Evolutionary conservation across 768 basidiomycete genomes (phyloP).

Genomic region (Suillus paluster): DNA sequence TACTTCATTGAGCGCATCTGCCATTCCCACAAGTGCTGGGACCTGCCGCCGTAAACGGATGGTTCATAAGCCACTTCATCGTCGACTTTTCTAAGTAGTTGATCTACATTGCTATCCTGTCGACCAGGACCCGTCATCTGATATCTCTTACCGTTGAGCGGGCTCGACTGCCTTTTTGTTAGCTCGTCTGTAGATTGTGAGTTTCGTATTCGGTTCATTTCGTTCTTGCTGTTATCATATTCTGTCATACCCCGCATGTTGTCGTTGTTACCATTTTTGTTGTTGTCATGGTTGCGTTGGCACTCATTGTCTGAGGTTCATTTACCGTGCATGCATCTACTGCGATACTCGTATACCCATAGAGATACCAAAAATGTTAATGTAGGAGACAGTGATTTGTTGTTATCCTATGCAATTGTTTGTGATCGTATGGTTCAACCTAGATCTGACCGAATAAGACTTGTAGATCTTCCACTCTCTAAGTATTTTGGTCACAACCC

Average conservation of each 20-base stretch:
- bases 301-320: slow-evolving; percentile 2
- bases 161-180: not conserved
- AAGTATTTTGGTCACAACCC: too few species aligned
- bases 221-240: not conserved
- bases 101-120: slow-evolving; percentile 1
- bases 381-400: not conserved
- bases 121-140: not conserved
- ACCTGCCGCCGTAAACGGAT: slow-evolving; percentile 1
- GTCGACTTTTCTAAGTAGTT: not conserved
- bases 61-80: not conserved
- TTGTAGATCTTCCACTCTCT: too few species aligned
- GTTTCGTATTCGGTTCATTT: not conserved
- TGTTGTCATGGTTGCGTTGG: not conserved
- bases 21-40: not conserved
- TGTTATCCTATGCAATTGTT: not conserved
- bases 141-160: not conserved
- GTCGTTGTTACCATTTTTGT: not conserved
- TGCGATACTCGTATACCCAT: too few species aligned
- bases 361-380: not conserved
- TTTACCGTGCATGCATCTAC: not conserved
- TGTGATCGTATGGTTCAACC: too few species aligned
- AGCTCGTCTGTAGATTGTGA: not conserved
- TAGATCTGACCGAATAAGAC: too few species aligned
- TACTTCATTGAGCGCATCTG: not conserved
- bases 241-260: not conserved